Conservation (phyloP, 371 early-diverging fungal species). For the Sporodiniella umbellata region DNA sequence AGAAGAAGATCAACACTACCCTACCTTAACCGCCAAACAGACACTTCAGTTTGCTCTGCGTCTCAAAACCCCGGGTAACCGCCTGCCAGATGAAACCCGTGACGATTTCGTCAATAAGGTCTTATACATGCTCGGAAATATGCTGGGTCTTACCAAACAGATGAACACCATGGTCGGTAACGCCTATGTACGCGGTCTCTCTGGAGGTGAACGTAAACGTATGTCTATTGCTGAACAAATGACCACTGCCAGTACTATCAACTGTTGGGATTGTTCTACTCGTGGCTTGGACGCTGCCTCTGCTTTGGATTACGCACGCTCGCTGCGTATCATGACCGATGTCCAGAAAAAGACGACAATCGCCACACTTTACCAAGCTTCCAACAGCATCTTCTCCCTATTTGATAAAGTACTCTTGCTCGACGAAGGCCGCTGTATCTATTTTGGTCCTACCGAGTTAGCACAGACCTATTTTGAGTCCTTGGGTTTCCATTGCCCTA, state of each 20-base stretch:
- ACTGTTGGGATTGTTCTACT: slow-evolving; percentile 75
- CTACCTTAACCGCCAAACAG: slow-evolving; percentile 51
- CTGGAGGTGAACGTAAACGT: slow-evolving; percentile 78
- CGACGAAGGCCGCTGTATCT: slow-evolving; percentile 61
- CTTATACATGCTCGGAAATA: slow-evolving; percentile 42
- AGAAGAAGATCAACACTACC: slow-evolving; percentile 57
- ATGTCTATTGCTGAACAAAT: slow-evolving; percentile 75
- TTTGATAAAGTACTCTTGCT: slow-evolving; percentile 68
- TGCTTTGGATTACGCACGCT: slow-evolving; percentile 64
- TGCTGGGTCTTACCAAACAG: slow-evolving; percentile 58
- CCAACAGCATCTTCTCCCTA: slow-evolving; percentile 59
- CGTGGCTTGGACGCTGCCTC: slow-evolving; percentile 80
- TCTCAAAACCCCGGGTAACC: slow-evolving; percentile 50
- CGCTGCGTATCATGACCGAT: slow-evolving; percentile 56
- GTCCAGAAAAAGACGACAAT: slow-evolving; percentile 55
- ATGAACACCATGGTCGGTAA: slow-evolving; percentile 72
- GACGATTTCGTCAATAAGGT: slow-evolving; percentile 31
- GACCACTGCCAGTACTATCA: slow-evolving; percentile 58
- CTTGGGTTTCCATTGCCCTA: slow-evolving; percentile 66
- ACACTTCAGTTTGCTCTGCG: slow-evolving; percentile 55
- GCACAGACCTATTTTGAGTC: slow-evolving; percentile 51
- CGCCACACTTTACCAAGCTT: slow-evolving; percentile 59
- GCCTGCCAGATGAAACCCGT: slow-evolving; percentile 31
- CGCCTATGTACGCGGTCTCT: slow-evolving; percentile 64
- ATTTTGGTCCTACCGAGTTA: slow-evolving; percentile 54